Evolutionary conservation across 106 monocot species (phyloP).

Genomic region (Chionographis japonica): DNA sequence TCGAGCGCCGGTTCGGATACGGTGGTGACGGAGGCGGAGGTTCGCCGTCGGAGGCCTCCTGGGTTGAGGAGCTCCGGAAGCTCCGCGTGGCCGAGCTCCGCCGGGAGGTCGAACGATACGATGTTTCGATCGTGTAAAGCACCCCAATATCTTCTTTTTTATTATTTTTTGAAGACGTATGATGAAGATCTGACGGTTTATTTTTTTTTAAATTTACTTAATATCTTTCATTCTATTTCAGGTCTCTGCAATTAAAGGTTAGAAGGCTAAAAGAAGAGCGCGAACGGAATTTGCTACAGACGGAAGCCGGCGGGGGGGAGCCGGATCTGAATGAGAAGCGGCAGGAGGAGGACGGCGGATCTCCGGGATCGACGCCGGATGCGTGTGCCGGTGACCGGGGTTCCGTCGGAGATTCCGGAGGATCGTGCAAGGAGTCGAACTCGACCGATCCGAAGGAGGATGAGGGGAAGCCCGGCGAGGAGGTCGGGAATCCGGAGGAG

Average conservation of each 20-base stretch:
- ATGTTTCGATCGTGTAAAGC: slow-evolving; percentile 79
- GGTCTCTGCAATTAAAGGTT: slow-evolving; percentile 66
- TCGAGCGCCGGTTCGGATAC: slow-evolving; percentile 58
- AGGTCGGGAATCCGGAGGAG: not conserved
- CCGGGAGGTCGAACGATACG: slow-evolving; percentile 67
- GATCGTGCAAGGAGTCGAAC: slow-evolving; percentile 65
- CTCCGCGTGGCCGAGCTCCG: slow-evolving; percentile 93
- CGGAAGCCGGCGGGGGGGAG: slow-evolving; percentile 5
- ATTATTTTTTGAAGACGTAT: slow-evolving; percentile 15
- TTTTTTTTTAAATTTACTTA: not conserved
- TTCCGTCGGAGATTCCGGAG: slow-evolving; percentile 26
- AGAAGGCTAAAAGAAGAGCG: slow-evolving; percentile 47
- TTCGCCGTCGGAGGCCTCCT: slow-evolving; percentile 20
- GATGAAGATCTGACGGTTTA: slow-evolving; percentile 44
- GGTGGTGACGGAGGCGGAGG: slow-evolving; percentile 3
- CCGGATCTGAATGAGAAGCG: slow-evolving; percentile 18
- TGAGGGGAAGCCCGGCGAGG: slow-evolving; percentile 10
- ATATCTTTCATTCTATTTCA: slow-evolving; percentile 22
- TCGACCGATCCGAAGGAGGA: slow-evolving; percentile 34
- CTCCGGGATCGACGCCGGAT: slow-evolving; percentile 14
- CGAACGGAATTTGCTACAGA: slow-evolving; percentile 23
- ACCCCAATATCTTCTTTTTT: not conserved
- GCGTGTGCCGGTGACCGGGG: slow-evolving; percentile 8
- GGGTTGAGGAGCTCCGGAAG: slow-evolving; percentile 81
- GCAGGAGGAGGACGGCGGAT: slow-evolving; percentile 9